Evolutionary conservation across 768 basidiomycete species (phyloP).

Genomic region (Lenzites betulinus): DNA sequence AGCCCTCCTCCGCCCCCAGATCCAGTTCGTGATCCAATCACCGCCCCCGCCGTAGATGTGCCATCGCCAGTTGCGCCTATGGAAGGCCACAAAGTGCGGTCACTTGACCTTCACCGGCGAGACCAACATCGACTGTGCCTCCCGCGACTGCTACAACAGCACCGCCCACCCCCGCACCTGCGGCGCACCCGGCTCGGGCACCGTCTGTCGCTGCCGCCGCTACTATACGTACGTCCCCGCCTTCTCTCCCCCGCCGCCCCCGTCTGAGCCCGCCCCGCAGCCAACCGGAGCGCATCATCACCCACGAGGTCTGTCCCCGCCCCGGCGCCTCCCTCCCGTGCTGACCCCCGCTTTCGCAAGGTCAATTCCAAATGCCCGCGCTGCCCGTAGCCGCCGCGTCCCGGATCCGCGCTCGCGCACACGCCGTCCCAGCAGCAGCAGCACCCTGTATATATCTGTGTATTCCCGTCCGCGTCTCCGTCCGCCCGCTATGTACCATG

Average conservation of each 20-base stretch:
- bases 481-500: slow-evolving; percentile 9
- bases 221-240: slow-evolving; percentile 50
- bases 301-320: slow-evolving; percentile 42
- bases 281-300: slow-evolving; percentile 56
- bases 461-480: slow-evolving; percentile 3
- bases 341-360: background rate
- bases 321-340: background rate
- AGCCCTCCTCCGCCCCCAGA: background rate
- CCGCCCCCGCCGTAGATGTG: slow-evolving; percentile 50
- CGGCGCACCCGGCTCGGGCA: slow-evolving; percentile 26
- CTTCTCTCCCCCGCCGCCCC: background rate
- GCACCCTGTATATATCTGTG: slow-evolving; percentile 6
- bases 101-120: slow-evolving; percentile 53
- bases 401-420: background rate
- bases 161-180: slow-evolving; percentile 51
- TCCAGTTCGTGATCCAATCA: slow-evolving; percentile 2
- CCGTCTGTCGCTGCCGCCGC: slow-evolving; percentile 48
- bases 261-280: slow-evolving; percentile 29
- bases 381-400: background rate
- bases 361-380: slow-evolving; percentile 14
- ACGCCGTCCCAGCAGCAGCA: background rate
- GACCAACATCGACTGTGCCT: slow-evolving; percentile 54
- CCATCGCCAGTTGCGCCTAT: slow-evolving; percentile 59
- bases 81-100: slow-evolving; percentile 51
- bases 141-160: slow-evolving; percentile 48